Base-by-base conservation (phyloP, 805 yeast genomes). In the Torulaspora delbrueckii region DNA sequence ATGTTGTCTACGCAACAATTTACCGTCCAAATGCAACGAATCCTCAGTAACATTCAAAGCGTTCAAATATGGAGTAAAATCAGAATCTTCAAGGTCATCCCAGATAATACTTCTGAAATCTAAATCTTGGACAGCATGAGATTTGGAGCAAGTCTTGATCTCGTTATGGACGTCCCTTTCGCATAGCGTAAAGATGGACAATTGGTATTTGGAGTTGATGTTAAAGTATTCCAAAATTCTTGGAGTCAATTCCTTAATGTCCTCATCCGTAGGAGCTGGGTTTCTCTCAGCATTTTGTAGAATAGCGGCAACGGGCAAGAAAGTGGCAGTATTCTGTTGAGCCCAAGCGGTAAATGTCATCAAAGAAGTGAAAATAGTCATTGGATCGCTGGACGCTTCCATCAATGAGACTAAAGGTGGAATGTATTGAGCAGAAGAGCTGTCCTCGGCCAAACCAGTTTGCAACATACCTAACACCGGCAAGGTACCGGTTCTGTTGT, bases 71-170 rank as follows among this genome's bases (percentile, higher is more conserved):
- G 68, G 67, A 7, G 50, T 46, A 41, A 63, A 60, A 16, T 62
- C 62, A 10, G 69, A 65, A 7, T 48, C 50, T 16, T 41, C 45
- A 37, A 65, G 42, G 37, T 62, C 62, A n/a, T 52, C 45, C 53
- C 56, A 64, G 33, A 64, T 53, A 41, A 63, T 62, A 5, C 48
- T 43, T 51, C 65, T 60, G 56, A 64, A 60, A 40, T 62, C 57
- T 41, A 65, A 50, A 40, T 60, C 48, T 53, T 65, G 69, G 19
- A 65, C 68, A 16, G 67, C 62, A 39, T 62, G 66, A 4, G 60
- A 41, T 18, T 48, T 48, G 22, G 56, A 51, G 46, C 68, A 65
- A 1, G 49, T 33, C n/a, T 45, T 40, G 8, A 62, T 48, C 4
- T 55, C 43, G 37, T 57, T 59, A 8, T 52, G 32, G 22, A 46